Evolutionary conservation across 306 rosid species (phyloP).

Genomic region (Astragalus membranaceus): DNA sequence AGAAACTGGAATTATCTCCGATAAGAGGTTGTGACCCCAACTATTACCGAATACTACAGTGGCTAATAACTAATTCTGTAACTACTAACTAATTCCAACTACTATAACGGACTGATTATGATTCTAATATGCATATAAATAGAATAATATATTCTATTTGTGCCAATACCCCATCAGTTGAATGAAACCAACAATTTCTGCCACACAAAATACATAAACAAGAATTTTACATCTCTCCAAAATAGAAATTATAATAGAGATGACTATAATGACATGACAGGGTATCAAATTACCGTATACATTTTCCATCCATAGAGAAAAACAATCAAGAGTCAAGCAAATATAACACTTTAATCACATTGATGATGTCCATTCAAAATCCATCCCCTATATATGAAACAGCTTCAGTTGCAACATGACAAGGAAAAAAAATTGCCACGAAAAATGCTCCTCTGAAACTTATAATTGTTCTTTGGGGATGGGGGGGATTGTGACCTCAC

Average conservation of each 20-base stretch:
- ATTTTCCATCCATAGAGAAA: background rate
- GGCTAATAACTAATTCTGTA: too few species aligned
- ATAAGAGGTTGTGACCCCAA: too few species aligned
- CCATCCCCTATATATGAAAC: constrained; percentile 13
- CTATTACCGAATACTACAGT: too few species aligned
- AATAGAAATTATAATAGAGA: background rate
- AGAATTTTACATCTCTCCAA: background rate
- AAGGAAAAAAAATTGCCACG: constrained; percentile 19
- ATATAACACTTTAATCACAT: constrained; percentile 11
- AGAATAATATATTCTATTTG: too few species aligned
- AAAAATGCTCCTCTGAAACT: constrained; percentile 24
- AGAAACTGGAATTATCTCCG: too few species aligned
- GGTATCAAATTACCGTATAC: background rate
- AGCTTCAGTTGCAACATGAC: constrained; percentile 15
- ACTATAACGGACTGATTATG: too few species aligned
- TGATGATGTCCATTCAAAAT: constrained; percentile 19
- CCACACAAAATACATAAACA: background rate
- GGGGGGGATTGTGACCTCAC: constrained; percentile 26
- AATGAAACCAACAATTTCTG: background rate
- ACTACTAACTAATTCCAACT: too few species aligned
- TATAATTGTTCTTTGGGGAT: background rate
- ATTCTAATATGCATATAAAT: too few species aligned
- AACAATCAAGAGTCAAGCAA: constrained; percentile 16
- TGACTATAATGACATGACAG: background rate
- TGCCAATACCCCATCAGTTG: too few species aligned